A percentile compares a stretch with the other conserved stretches of the same genome.
phyloP scores from a whole-genome alignment of 2,329 filamentous ascomycete genomes.

The Chalaropsis ovoidea region DNA sequence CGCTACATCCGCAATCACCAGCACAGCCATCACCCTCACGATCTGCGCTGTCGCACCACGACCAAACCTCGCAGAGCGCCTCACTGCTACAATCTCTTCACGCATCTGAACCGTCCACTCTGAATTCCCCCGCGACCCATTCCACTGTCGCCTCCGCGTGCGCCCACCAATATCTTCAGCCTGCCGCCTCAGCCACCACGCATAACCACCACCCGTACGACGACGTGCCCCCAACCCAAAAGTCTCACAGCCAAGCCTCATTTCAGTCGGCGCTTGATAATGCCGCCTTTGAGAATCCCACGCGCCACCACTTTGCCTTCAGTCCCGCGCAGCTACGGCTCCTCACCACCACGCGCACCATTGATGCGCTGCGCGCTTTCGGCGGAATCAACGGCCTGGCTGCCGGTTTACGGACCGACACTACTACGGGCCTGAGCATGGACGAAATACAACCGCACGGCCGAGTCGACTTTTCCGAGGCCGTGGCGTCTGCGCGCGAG shows the following conservation, averaged over 20 bases:
- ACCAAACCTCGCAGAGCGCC: not conserved
- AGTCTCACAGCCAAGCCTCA: not conserved
- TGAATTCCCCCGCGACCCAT: conserved; percentile 10
- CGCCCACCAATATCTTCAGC: not conserved
- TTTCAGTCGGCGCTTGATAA: conserved; percentile 17
- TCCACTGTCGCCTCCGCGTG: conserved; percentile 14
- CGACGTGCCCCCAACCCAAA: not conserved
- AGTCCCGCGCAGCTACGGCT: conserved; percentile 45
- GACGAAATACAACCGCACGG: conserved; percentile 42
- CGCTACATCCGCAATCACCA: not conserved
- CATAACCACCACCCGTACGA: conserved; percentile 3
- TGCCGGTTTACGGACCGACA: conserved; percentile 41
- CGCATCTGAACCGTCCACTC: not conserved
- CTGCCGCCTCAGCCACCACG: not conserved
- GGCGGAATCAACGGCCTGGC: conserved; percentile 46
- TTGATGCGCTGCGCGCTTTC: conserved; percentile 41
- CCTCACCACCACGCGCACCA: conserved; percentile 42
- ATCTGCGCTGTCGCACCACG: not conserved
- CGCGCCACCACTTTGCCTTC: conserved; percentile 43
- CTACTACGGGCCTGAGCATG: conserved; percentile 39
- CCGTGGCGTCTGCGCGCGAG: conserved; percentile 34
- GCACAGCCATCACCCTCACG: not conserved
- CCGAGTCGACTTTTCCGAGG: conserved; percentile 41
- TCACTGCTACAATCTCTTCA: not conserved
- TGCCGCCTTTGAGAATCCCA: conserved; percentile 21